These are phyloP conservation scores for Glomus cerebriforme DNA, from an alignment of 192 early-diverging fungal species.

Conservation along the genomic window DNA sequence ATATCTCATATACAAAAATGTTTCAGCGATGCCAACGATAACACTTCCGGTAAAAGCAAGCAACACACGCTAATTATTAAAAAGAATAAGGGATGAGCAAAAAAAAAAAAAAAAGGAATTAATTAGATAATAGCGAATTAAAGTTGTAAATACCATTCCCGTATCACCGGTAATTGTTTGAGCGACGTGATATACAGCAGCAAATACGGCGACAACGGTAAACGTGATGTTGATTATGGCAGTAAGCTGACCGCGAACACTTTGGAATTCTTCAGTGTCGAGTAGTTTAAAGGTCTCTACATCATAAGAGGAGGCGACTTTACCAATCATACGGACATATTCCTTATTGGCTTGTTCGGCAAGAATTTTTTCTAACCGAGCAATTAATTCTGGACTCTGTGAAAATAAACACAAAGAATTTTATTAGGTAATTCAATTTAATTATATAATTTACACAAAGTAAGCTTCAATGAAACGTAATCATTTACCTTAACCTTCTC, in stretches of 20 bases:
- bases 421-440: background rate
- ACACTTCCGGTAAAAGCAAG: slow-evolving; percentile 30
- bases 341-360: slow-evolving; percentile 37
- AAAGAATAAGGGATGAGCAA: background rate
- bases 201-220: slow-evolving; percentile 34
- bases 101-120: background rate
- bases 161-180: slow-evolving; percentile 33
- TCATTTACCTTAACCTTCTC: slow-evolving; percentile 27
- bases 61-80: slow-evolving; percentile 31
- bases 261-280: slow-evolving; percentile 31
- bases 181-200: slow-evolving; percentile 32
- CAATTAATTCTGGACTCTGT: slow-evolving; percentile 33
- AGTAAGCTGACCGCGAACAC: slow-evolving; percentile 31
- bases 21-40: slow-evolving; percentile 30
- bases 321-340: slow-evolving; percentile 32
- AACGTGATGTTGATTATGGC: slow-evolving; percentile 36
- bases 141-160: slow-evolving; percentile 26
- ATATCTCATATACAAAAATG: slow-evolving; percentile 36
- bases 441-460: background rate
- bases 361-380: slow-evolving; percentile 27
- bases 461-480: background rate
- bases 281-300: slow-evolving; percentile 32
- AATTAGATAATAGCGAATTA: background rate
- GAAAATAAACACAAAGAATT: background rate
- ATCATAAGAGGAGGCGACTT: slow-evolving; percentile 32